Conservation (phyloP, 352 stramenopile species). For the Globisporangium radiosum region DNA sequence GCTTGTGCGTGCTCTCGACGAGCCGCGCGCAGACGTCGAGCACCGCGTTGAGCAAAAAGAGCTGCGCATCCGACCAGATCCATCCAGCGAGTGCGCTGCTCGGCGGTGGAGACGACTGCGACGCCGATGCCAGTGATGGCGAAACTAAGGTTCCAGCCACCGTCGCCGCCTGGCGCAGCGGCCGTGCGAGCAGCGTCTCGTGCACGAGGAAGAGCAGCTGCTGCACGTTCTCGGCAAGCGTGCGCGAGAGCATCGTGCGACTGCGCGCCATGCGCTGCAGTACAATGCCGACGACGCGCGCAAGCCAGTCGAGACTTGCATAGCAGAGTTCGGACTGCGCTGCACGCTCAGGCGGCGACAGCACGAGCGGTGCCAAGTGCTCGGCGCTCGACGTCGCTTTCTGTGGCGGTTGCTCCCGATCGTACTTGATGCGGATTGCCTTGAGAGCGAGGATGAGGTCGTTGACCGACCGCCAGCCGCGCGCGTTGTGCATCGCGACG, state of each 20-base stretch:
- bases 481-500: slow-evolving; percentile 53
- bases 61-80: slow-evolving; percentile 52
- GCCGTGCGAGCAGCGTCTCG: slow-evolving; percentile 46
- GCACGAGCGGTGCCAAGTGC: neutral
- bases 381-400: neutral
- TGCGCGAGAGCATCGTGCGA: slow-evolving; percentile 65
- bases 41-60: slow-evolving; percentile 66
- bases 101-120: neutral
- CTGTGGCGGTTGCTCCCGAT: slow-evolving; percentile 7
- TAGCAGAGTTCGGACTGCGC: slow-evolving; percentile 30
- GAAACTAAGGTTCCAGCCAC: no score
- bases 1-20: slow-evolving; percentile 71
- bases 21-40: slow-evolving; percentile 69
- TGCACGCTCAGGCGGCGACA: slow-evolving; percentile 14
- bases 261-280: slow-evolving; percentile 71
- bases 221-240: slow-evolving; percentile 73
- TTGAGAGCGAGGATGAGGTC: slow-evolving; percentile 61
- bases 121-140: neutral
- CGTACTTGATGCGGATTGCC: slow-evolving; percentile 60
- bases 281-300: slow-evolving; percentile 57
- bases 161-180: slow-evolving; percentile 13
- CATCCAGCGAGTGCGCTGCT: slow-evolving; percentile 14
- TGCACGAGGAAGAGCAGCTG: slow-evolving; percentile 61
- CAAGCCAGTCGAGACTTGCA: slow-evolving; percentile 58
- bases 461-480: slow-evolving; percentile 59